Percentiles rank a stretch among this genome's conserved stretches.
Conservation (phyloP, 805 yeast species). For the Barnettozyma populi region DNA sequence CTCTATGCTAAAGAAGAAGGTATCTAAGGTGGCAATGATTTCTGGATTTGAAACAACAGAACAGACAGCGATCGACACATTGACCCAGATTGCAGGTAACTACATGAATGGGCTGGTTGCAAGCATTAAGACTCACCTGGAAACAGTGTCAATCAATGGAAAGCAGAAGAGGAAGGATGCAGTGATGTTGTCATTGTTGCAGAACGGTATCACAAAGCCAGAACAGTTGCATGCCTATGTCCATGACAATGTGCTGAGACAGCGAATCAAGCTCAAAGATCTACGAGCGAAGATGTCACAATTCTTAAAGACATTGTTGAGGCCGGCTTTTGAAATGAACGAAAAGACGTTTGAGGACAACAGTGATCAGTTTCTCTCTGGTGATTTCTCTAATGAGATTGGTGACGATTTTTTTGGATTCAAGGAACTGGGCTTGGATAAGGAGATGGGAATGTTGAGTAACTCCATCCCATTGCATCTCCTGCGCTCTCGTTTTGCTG, state of each 20-base stretch:
- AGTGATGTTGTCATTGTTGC: slow-evolving; percentile 60
- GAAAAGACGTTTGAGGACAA: slow-evolving; percentile 83
- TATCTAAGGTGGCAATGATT: slow-evolving; percentile 81
- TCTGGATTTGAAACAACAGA: slow-evolving; percentile 87
- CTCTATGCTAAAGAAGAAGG: slow-evolving; percentile 59
- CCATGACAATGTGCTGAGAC: slow-evolving; percentile 65
- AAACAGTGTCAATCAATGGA: slow-evolving; percentile 41
- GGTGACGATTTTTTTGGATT: slow-evolving; percentile 99
- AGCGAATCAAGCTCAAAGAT: slow-evolving; percentile 63
- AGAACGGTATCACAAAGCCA: slow-evolving; percentile 80
- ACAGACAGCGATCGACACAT: slow-evolving; percentile 66
- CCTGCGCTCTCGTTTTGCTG: slow-evolving; percentile 69
- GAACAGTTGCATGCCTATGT: slow-evolving; percentile 71
- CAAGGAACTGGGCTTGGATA: slow-evolving; percentile 87
- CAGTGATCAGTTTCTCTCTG: slow-evolving; percentile 89
- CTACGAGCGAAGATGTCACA: slow-evolving; percentile 59
- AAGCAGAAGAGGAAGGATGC: slow-evolving; percentile 37
- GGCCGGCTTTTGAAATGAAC: slow-evolving; percentile 70
- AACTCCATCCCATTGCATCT: slow-evolving; percentile 87
- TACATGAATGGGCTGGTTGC: slow-evolving; percentile 70
- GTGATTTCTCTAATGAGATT: slow-evolving; percentile 87
- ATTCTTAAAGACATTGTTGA: slow-evolving; percentile 71
- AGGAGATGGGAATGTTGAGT: slow-evolving; percentile 80
- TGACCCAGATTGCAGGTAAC: slow-evolving; percentile 79
- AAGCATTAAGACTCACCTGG: slow-evolving; percentile 66